Conservation (phyloP, 2,329 filamentous ascomycete species). For the Epichloe scottii region DNA sequence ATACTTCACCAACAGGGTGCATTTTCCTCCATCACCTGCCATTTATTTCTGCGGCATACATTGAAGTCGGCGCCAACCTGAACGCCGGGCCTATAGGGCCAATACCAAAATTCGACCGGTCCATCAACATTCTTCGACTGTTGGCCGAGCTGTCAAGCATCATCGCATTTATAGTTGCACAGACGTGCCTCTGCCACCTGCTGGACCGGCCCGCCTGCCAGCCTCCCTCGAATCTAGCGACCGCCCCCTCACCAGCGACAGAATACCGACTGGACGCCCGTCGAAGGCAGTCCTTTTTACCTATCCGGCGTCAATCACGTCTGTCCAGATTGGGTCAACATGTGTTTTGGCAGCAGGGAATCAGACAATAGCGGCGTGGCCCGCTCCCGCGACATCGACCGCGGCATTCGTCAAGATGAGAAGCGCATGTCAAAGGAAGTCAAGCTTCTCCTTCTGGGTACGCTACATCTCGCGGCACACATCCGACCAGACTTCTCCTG, state of each 20-base stretch:
- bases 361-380: slow-evolving; percentile 32
- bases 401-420: slow-evolving; percentile 72
- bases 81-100: neutral
- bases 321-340: slow-evolving; percentile 17
- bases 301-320: neutral
- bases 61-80: neutral
- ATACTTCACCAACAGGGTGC: neutral
- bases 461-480: slow-evolving; percentile 5
- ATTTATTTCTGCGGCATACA: neutral
- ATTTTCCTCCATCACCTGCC: neutral
- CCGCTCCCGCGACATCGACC: slow-evolving; percentile 70
- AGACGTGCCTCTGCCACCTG: neutral
- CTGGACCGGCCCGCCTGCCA: neutral
- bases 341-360: slow-evolving; percentile 53
- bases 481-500: neutral
- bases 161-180: neutral
- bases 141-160: neutral
- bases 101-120: neutral
- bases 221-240: neutral
- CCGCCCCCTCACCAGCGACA: neutral
- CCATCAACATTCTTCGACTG: neutral
- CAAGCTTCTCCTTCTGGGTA: slow-evolving; percentile 86
- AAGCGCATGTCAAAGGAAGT: slow-evolving; percentile 78
- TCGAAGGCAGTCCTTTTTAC: neutral
- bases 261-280: neutral